Evolutionary conservation across 108 stramenopile species (phyloP), one percentile per base, ranked within the genome.

Genomic region (Nitzschia putrida): DNA sequence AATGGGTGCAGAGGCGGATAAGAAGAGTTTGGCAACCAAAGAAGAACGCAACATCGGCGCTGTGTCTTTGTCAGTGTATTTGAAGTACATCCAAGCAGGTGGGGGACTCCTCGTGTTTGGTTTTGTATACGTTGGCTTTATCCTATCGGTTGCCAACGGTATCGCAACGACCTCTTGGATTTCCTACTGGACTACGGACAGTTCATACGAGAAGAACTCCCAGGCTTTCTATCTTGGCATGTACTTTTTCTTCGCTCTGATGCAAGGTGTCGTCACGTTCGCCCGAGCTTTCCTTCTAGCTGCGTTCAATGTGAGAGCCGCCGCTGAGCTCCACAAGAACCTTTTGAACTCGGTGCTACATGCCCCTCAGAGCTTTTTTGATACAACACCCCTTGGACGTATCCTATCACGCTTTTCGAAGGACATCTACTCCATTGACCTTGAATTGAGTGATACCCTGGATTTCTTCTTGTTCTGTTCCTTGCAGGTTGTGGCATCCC

Each of bases 361-460:
- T 26, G 95, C 95, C 13, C 95, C 95, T 3, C 87, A 94, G 80
- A 68, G 71, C 13, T 97, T 94, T 74, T 97, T 95, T 71, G 97
- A 98, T 68, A 86, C 91, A 20, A 96, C 95, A 0, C 97, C 97
- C 4, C 77, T 95, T 6, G 97, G 97, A 13, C 78, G 97, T 61
- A 91, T 97, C 44, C 55, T 96, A 16, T 87, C 82, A 22, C 73
- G 95, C 9, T 96, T 96, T 65, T 77, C 78, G 21, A 90, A 92
- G 74, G 95, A 96, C 56, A 55, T 96, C 34, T 83, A 77, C 57
- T 72, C 80, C 0, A 56, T 93, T 14, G 93, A 94, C 53, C 63
- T 80, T 29, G 87, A 90, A 68, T 58, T 88, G 25, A 23, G 34
- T 7, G 73, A 74, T n/a, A 67, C 45, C 13, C 18, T 82, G 18